phyloP scores from a whole-genome alignment of 2,329 filamentous ascomycete species.

The Ceratocystis alfenasii region DNA sequence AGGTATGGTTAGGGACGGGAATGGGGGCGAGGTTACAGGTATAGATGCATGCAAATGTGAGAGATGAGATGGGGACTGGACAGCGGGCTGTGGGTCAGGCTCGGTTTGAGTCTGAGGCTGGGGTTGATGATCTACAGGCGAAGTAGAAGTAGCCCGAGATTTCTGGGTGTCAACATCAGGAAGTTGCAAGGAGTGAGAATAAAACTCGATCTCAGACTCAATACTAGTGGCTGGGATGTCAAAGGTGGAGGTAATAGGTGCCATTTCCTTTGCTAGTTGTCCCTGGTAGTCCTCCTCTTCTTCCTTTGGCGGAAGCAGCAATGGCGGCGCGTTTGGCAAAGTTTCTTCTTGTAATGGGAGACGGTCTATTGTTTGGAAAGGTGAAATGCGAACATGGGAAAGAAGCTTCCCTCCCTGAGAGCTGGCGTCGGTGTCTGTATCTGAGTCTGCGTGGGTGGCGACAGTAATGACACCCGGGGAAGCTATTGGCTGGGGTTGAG shows the following conservation, averaged over 20 bases:
- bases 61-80: background rate
- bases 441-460: background rate
- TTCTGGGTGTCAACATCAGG: background rate
- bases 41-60: background rate
- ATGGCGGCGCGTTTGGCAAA: background rate
- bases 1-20: background rate
- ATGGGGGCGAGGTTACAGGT: background rate
- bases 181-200: background rate
- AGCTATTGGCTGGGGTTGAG: background rate
- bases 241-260: background rate
- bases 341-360: slow-evolving; percentile 1
- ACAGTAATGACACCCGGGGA: background rate
- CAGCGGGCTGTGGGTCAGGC: background rate
- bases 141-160: background rate
- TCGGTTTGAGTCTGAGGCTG: background rate
- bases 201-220: background rate
- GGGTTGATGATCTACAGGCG: background rate
- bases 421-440: background rate
- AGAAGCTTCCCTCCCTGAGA: background rate
- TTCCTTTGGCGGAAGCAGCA: background rate
- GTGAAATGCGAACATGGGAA: background rate
- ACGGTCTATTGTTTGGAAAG: background rate
- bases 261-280: background rate
- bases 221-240: background rate
- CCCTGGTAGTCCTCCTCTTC: background rate